Conservation (phyloP, 768 basidiomycete genomes). For the Pleurotus giganteus region DNA sequence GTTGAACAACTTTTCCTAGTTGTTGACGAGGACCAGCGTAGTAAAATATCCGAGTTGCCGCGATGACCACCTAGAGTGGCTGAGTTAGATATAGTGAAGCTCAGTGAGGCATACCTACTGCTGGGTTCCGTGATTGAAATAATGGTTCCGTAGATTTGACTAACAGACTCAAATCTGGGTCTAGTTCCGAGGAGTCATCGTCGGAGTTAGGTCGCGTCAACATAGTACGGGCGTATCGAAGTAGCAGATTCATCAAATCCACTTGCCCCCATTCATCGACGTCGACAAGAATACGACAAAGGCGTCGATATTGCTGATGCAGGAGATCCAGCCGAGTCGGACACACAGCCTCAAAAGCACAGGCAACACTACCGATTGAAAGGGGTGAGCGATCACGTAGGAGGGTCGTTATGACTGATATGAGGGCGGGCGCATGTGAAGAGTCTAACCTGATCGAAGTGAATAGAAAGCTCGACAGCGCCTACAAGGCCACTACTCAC, state of each 20-base stretch:
- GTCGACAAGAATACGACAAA: conserved; percentile 83
- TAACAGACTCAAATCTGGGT: conserved; percentile 75
- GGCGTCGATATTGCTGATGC: conserved; percentile 82
- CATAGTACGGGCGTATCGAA: conserved; percentile 84
- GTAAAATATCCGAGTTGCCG: conserved; percentile 70
- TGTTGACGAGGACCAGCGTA: conserved; percentile 64
- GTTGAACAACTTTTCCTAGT: conserved; percentile 57
- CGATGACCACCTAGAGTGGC: conserved; percentile 77
- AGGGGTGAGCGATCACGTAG: conserved; percentile 80
- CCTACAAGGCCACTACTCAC: conserved; percentile 29
- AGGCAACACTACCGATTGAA: conserved; percentile 80
- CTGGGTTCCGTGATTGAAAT: conserved; percentile 84
- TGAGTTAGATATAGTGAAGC: neutral
- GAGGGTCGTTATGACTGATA: conserved; percentile 62
- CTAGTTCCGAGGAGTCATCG: conserved; percentile 53
- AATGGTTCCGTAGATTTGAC: conserved; percentile 71
- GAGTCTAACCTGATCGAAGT: conserved; percentile 60
- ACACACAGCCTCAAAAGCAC: conserved; percentile 86
- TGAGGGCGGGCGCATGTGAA: conserved; percentile 67
- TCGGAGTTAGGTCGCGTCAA: conserved; percentile 56
- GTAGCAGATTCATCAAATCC: conserved; percentile 70
- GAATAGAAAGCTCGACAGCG: neutral
- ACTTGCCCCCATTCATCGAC: conserved; percentile 98
- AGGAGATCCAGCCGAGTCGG: conserved; percentile 84
- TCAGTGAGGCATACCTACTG: conserved; percentile 46